A percentile compares a stretch with the other conserved stretches of the same genome.
phyloP scores from a whole-genome alignment of 2,329 filamentous ascomycete species.

The Sporothrix mexicana region DNA sequence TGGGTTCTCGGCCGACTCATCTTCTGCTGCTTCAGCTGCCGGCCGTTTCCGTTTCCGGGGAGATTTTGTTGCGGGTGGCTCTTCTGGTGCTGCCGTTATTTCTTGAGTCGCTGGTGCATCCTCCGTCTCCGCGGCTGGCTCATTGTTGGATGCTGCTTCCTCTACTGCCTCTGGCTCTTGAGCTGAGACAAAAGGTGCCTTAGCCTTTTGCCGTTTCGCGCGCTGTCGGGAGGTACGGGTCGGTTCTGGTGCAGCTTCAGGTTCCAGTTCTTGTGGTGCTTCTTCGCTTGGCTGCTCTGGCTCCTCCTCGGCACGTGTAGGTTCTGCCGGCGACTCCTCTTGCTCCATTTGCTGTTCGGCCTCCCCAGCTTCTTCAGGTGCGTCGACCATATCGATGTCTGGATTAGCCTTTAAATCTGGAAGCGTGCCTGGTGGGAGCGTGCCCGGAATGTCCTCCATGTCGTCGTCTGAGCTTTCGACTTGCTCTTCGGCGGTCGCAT shows the following conservation, averaged over 20 bases:
- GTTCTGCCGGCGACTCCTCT: neutral
- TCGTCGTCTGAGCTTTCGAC: conserved; percentile 33
- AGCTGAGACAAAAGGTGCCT: neutral
- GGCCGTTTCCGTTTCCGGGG: conserved; percentile 28
- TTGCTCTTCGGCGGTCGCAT: neutral
- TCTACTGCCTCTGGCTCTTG: neutral
- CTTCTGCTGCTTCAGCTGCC: neutral
- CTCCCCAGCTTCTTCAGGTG: neutral
- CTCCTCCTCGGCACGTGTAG: too few species aligned
- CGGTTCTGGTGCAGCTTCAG: neutral
- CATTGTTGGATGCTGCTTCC: neutral
- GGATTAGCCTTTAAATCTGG: neutral
- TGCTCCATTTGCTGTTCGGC: neutral
- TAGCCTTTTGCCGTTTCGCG: conserved; percentile 2
- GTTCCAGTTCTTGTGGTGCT: neutral
- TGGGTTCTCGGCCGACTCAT: neutral
- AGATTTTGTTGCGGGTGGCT: neutral
- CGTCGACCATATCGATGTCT: neutral
- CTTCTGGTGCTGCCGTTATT: neutral
- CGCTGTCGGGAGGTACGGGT: neutral
- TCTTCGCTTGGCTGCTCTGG: neutral
- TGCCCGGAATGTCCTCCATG: conserved; percentile 33
- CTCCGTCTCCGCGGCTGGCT: neutral
- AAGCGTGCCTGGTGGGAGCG: conserved; percentile 8
- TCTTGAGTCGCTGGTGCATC: neutral